Evolutionary conservation across 768 basidiomycete species (phyloP), one percentile per base, ranked within the genome.

Genomic region (Lentinus tigrinus): DNA sequence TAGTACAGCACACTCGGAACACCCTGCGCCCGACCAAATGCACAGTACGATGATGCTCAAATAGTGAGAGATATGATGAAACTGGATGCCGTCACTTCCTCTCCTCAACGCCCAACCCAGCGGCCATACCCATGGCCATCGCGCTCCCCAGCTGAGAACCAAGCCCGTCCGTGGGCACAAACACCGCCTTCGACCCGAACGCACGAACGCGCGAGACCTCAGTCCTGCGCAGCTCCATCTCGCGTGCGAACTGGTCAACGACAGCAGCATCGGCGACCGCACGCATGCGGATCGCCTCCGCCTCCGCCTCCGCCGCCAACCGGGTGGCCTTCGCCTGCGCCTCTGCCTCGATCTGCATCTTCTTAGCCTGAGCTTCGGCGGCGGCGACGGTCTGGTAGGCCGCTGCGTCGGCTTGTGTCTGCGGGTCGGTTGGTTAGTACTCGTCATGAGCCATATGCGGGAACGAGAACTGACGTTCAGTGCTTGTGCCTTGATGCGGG

Each of bases 291-390:
- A 84, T 75, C 0, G 90, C 87, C 60, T 80, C 80, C 0, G 89
- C 87, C 11, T 91, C 89, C 1, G 92, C 91, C 61, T 88, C 81
- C 1, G 89, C 89, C 6, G 82, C 81, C 59, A 92, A 68, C n/a
- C 85, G 80, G 1, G 85, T 91, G 2, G 90, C 90, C 67, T 91
- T 85, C 1, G 91, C 89, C 44, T 86, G 80, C 1, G 91, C 91
- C 63, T 85, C 80, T 4, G 92, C 89, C 63, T 87, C 86, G 54
- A 93, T 89, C 66, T 80, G 78, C 3, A 77, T 74, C 19, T 75
- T 74, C 65, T 91, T 75, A 5, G 92, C 90, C 56, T 84, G 81
- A 3, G 90, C 89, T 67, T 85, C 85, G 4, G 91, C 91, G 10
- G 82, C 85, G 5, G 91, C 82, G 53, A 92, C 82, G 56, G 88